These are phyloP conservation scores for Isoetes engelmannii DNA, from an alignment of 83 land plant genomes.

Conservation along the genomic window DNA sequence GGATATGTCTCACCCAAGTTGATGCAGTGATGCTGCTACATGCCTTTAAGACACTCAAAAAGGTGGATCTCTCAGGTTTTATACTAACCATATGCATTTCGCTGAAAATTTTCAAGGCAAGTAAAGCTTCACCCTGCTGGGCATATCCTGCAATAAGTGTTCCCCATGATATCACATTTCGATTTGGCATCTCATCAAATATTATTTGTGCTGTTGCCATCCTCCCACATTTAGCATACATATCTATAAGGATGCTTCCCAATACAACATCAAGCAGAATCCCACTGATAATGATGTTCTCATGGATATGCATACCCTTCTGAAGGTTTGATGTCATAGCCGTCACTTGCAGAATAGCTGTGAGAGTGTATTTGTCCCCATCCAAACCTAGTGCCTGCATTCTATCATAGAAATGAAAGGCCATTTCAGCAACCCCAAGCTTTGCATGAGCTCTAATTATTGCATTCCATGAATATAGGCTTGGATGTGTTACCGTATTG, in stretches of 20 bases:
- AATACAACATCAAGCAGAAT: neutral
- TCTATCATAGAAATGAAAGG: too few species aligned
- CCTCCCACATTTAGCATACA: conserved; percentile 1
- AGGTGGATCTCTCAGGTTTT: neutral
- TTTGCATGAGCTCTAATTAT: neutral
- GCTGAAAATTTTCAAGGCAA: neutral
- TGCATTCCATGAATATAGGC: conserved; percentile 6
- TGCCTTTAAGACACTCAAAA: neutral
- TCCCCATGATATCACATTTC: neutral
- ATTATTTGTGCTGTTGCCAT: neutral
- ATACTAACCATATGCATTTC: neutral
- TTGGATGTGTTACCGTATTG: neutral
- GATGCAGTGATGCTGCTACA: neutral
- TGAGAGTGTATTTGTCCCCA: too few species aligned
- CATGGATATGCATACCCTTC: too few species aligned
- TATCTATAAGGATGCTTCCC: neutral
- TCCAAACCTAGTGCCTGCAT: too few species aligned
- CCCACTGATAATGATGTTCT: too few species aligned
- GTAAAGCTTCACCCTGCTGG: neutral
- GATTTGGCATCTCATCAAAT: neutral
- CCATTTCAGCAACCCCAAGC: neutral
- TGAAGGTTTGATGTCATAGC: too few species aligned
- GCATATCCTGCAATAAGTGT: neutral
- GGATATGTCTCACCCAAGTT: neutral
- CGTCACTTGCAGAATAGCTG: too few species aligned